A percentile compares a stretch with the other conserved stretches of the same genome.
Evolutionary conservation across 73 alveolate species (phyloP).

Genomic region (Breviolum minutum): DNA sequence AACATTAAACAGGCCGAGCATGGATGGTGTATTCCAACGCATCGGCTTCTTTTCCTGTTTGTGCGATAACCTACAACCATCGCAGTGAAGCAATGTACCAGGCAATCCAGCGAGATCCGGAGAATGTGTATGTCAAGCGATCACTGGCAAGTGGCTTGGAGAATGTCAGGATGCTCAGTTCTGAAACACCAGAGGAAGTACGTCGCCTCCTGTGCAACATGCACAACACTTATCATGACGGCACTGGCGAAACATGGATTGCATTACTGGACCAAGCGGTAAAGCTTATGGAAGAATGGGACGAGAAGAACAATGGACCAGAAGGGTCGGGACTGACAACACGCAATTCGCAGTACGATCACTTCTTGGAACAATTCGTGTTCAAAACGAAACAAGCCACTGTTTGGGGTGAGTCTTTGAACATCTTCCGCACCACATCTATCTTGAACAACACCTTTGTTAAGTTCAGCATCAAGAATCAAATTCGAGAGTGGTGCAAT

Average conservation of each 20-base stretch:
- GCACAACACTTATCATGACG: conserved; percentile 41
- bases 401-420: not conserved
- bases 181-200: not conserved
- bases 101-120: not conserved
- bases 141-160: not conserved
- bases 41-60: not conserved
- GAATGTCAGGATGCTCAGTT: conserved; percentile 7
- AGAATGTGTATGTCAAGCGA: not conserved
- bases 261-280: not conserved
- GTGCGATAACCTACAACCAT: conserved; percentile 34
- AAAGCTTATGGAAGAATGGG: not conserved
- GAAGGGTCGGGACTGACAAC: conserved; percentile 21
- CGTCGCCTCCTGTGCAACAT: not conserved
- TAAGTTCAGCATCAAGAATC: not conserved
- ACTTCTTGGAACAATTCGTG: not conserved
- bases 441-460: not conserved
- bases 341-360: not conserved
- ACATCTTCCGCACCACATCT: not conserved
- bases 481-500: not conserved
- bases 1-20: not conserved
- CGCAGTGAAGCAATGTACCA: conserved; percentile 34
- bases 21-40: not conserved
- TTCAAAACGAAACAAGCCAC: conserved; percentile 21
- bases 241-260: not conserved
- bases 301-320: not conserved